Conservation (phyloP, 805 yeast species). For the Cyberlindnera saturnus region DNA sequence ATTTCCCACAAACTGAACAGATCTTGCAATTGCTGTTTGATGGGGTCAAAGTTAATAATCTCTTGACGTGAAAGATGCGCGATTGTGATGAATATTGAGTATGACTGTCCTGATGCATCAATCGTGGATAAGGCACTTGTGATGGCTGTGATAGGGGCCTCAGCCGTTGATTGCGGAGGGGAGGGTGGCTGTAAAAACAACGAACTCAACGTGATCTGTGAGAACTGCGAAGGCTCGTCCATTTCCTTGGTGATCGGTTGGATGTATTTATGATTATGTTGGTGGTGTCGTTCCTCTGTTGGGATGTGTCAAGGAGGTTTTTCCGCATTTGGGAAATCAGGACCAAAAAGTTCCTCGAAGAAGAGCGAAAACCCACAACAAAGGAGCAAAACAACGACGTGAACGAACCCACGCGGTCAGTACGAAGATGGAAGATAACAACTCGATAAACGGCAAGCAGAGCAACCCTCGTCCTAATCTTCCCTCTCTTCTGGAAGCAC, state of each 20-base stretch:
- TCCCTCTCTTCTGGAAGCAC: conserved; percentile 11
- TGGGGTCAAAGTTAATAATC: background rate
- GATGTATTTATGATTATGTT: too few species aligned
- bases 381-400: background rate
- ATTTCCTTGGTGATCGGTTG: too few species aligned
- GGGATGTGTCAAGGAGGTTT: too few species aligned
- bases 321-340: too few species aligned
- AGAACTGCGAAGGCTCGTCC: background rate
- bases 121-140: too few species aligned
- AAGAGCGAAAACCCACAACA: background rate
- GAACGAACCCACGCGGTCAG: too few species aligned
- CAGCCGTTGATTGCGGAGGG: conserved; percentile 1
- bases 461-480: conserved; percentile 13
- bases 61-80: conserved; percentile 8
- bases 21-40: background rate
- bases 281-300: too few species aligned
- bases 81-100: conserved; percentile 6
- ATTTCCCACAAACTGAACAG: conserved; percentile 21
- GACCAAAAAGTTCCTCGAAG: too few species aligned
- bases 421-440: background rate
- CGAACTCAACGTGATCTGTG: conserved; percentile 4
- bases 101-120: background rate
- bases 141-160: too few species aligned
- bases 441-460: background rate
- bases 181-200: conserved; percentile 10